These are phyloP conservation scores for Xylariaceae sp. DNA, from an alignment of 2,329 filamentous ascomycete species.

Conservation along the genomic window DNA sequence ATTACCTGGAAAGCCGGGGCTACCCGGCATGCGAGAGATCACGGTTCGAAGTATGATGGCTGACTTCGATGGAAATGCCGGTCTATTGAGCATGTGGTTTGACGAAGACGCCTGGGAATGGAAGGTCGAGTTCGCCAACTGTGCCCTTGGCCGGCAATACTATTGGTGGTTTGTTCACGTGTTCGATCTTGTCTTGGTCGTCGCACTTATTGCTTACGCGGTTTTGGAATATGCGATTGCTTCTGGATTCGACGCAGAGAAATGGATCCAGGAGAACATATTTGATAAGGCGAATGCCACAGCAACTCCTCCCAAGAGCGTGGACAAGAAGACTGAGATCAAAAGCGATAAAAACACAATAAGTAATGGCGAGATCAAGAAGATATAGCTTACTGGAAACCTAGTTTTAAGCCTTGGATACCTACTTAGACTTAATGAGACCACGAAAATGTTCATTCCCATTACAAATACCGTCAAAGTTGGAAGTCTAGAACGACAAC, in stretches of 20 bases:
- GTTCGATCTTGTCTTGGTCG: slow-evolving; percentile 52
- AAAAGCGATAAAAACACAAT: slow-evolving; percentile 4
- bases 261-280: slow-evolving; percentile 12
- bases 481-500: slow-evolving; percentile 37
- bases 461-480: slow-evolving; percentile 14
- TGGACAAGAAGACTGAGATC: slow-evolving; percentile 1
- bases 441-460: slow-evolving; percentile 4
- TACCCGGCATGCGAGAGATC: slow-evolving; percentile 75
- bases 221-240: slow-evolving; percentile 17
- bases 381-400: slow-evolving; percentile 7
- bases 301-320: not conserved
- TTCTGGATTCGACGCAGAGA: slow-evolving; percentile 20
- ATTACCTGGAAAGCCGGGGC: slow-evolving; percentile 38
- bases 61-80: slow-evolving; percentile 86
- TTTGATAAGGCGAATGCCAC: too few species aligned
- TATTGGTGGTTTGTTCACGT: slow-evolving; percentile 92
- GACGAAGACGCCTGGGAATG: slow-evolving; percentile 69
- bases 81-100: slow-evolving; percentile 86
- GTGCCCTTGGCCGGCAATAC: slow-evolving; percentile 79
- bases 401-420: not conserved
- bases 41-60: slow-evolving; percentile 99
- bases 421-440: slow-evolving; percentile 5
- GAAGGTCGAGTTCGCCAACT: slow-evolving; percentile 76
- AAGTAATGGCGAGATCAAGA: slow-evolving; percentile 19
- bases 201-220: slow-evolving; percentile 29